phyloP scores from a whole-genome alignment of 139 green algal species.

The Monoraphidium neglectum region DNA sequence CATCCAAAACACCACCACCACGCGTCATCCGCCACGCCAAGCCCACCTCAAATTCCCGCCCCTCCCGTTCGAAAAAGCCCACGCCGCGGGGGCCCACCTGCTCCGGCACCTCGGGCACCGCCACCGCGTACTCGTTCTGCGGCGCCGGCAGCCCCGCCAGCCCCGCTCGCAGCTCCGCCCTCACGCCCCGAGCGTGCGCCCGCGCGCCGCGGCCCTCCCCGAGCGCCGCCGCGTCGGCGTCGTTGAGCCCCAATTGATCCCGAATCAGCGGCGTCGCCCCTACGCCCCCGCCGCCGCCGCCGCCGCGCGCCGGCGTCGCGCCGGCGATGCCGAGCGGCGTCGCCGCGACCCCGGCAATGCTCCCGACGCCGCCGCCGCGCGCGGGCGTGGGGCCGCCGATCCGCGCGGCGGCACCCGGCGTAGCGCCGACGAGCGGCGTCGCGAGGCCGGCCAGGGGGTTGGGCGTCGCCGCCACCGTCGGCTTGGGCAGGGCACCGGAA shows the following conservation, averaged over 20 bases:
- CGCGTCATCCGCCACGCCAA: constrained; percentile 47
- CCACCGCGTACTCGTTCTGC: constrained; percentile 90
- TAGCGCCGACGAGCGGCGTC: constrained; percentile 21
- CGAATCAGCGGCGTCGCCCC: constrained; percentile 63
- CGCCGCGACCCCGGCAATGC: constrained; percentile 41
- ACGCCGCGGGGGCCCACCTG: no score
- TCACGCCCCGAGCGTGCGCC: not conserved
- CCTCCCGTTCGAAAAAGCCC: constrained; percentile 3
- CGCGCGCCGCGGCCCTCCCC: not conserved
- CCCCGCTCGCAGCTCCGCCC: constrained; percentile 63
- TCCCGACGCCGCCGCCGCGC: constrained; percentile 25
- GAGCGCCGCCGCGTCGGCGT: constrained; percentile 31
- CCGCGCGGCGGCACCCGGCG: constrained; percentile 2
- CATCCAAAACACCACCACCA: not conserved
- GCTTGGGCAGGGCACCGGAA: constrained; percentile 67
- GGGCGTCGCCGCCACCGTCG: constrained; percentile 52
- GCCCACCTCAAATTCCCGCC: constrained; percentile 53
- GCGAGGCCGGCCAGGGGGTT: constrained; percentile 61
- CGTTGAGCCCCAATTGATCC: constrained; percentile 89
- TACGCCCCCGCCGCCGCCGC: not conserved
- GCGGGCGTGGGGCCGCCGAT: constrained; percentile 14
- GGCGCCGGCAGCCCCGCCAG: constrained; percentile 81
- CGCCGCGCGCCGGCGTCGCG: constrained; percentile 30
- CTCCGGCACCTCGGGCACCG: constrained; percentile 63
- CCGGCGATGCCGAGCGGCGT: constrained; percentile 24